Evolutionary conservation across 495 filamentous ascomycete species (phyloP).

Genomic region (Xylaria nigripes): DNA sequence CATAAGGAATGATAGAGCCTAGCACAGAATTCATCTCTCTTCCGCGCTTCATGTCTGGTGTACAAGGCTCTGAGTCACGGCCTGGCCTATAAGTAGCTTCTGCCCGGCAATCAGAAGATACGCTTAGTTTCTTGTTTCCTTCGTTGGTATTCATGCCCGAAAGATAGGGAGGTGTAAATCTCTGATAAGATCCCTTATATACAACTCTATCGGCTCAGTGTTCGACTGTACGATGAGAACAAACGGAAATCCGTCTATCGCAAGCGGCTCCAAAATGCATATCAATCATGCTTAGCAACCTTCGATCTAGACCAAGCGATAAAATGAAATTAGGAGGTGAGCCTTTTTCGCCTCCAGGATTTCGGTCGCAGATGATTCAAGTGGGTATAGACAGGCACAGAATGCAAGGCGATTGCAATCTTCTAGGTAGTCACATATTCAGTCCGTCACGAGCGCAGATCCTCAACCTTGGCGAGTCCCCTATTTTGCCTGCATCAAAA

Average conservation of each 20-base stretch:
- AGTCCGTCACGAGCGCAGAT: background rate
- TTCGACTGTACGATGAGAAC: background rate
- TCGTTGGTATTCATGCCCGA: no score
- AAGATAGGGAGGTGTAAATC: background rate
- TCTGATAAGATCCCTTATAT: background rate
- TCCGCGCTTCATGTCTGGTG: no score
- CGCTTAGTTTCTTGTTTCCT: no score
- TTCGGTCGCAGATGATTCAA: background rate
- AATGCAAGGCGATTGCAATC: background rate
- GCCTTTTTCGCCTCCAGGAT: background rate
- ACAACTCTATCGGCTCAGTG: background rate
- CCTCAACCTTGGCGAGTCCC: background rate
- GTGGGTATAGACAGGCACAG: background rate
- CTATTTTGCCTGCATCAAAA: constrained; percentile 14
- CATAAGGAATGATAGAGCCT: no score
- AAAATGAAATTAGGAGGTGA: background rate
- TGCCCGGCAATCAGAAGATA: no score
- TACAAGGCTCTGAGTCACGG: no score
- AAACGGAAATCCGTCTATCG: background rate
- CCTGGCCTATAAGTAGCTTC: no score
- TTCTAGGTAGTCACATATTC: background rate
- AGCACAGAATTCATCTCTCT: no score
- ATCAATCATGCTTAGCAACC: background rate
- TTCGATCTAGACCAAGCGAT: background rate
- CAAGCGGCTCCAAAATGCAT: background rate